phyloP scores from a whole-genome alignment of 2,329 filamentous ascomycete species.

The Alternaria tenuissima region DNA sequence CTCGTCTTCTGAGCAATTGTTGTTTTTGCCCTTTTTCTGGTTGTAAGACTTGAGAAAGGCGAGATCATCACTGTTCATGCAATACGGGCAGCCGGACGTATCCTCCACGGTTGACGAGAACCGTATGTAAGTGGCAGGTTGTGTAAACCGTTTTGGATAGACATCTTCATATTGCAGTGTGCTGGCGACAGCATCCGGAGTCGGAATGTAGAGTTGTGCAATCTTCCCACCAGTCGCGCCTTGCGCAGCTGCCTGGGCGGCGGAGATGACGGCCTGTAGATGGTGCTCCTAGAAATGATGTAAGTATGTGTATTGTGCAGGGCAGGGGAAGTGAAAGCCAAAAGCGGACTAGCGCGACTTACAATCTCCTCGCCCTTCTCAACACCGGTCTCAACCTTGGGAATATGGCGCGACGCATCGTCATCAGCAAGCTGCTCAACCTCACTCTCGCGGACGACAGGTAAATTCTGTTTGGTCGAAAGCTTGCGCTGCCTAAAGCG shows the following conservation, averaged over 20 bases:
- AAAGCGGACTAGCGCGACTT: constrained; percentile 61
- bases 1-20: constrained; percentile 82
- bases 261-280: constrained; percentile 83
- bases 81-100: constrained; percentile 88
- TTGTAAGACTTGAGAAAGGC: constrained; percentile 86
- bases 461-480: constrained; percentile 86
- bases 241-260: constrained; percentile 63
- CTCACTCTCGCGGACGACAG: constrained; percentile 87
- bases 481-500: constrained; percentile 89
- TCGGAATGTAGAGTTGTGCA: constrained; percentile 71
- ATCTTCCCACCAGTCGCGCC: constrained; percentile 64
- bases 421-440: constrained; percentile 89
- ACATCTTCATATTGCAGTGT: constrained; percentile 85
- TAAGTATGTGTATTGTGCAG: constrained; percentile 26
- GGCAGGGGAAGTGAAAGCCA: constrained; percentile 22
- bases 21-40: constrained; percentile 69
- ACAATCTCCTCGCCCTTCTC: constrained; percentile 98
- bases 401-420: constrained; percentile 79
- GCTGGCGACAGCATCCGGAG: constrained; percentile 69
- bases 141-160: constrained; percentile 79
- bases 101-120: constrained; percentile 99
- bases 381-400: constrained; percentile 91
- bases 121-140: constrained; percentile 92
- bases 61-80: constrained; percentile 92
- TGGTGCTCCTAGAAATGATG: constrained; percentile 78